Base-by-base conservation (phyloP, 345 rosid species). In the Mallotus nudiflorus region DNA sequence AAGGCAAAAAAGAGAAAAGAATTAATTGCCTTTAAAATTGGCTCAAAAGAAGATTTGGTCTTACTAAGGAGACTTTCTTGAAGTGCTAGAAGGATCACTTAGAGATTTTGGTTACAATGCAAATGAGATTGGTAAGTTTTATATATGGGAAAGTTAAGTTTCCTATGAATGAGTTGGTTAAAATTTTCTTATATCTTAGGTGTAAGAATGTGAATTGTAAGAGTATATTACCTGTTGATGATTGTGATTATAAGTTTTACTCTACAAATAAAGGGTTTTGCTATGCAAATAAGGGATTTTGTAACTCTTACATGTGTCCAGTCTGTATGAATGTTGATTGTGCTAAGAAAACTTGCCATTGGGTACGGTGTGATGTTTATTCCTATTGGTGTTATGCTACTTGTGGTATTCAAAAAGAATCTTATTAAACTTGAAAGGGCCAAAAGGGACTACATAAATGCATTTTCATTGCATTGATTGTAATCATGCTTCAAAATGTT, bases 341-440 rank as follows among this genome's bases (percentile, higher is more conserved):
- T 50, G 99, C 99, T 14, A 89, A 56, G 75, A 92, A 95, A 75
- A 95, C 99, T 40, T 95, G 99, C 82, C 89, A 94, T 85, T 95
- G 99, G 99, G 98, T 95, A 60, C 98, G 99, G 0, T 95, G 99
- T 75, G 99, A 95, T 75, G 96, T 88, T 2, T 95, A 98, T 71
- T 90, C 98, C 25, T 98, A 95, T 84, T 95, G 99, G 99, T 95
- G 98, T 76, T 98, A 95, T 67, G 94, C 97, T 52, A 87, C 88
- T 4, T 95, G 99, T 83, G 99, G 99, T n/a, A 78, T 90, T 67
- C 90, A 87, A 79, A 82, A 78, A 81, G n/a, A 90, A 86, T 78
- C 87, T 92, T 28, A 90, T 95, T 65, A 90, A 81, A 66, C 81
- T 73, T 92, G 85, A 95, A 86, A 77, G 94, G 95, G 53, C 87